These are phyloP conservation scores for Colletotrichum liaoningense DNA, from an alignment of 2,329 filamentous ascomycete genomes.

Conservation along the genomic window DNA sequence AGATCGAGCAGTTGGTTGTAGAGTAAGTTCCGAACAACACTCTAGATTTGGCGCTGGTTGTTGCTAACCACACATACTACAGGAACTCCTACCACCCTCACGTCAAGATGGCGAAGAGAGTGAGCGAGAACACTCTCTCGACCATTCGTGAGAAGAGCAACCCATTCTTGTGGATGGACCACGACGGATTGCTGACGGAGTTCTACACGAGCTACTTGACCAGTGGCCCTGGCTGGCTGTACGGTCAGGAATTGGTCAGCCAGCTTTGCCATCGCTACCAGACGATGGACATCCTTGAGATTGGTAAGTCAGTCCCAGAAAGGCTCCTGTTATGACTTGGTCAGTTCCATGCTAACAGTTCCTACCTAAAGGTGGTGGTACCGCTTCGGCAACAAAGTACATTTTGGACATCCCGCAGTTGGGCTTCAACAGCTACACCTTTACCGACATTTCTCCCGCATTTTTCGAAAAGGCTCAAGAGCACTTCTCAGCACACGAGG, in stretches of 20 bases:
- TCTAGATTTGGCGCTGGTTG: too few relatives aligned
- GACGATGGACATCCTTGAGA: slow-evolving; percentile 42
- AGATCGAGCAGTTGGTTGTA: not conserved
- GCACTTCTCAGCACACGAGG: not conserved
- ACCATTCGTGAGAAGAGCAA: slow-evolving; percentile 17
- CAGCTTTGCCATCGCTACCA: slow-evolving; percentile 3
- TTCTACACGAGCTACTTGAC: slow-evolving; percentile 20
- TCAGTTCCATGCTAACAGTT: too few relatives aligned
- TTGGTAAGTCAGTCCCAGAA: slow-evolving; percentile 30
- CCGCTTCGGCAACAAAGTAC: slow-evolving; percentile 11
- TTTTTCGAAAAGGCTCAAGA: slow-evolving; percentile 42
- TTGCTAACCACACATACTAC: not conserved
- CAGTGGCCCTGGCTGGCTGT: slow-evolving; percentile 7
- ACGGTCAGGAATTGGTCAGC: not conserved
- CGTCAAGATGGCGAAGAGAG: not conserved
- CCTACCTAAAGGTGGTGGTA: slow-evolving; percentile 4
- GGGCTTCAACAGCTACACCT: slow-evolving; percentile 38
- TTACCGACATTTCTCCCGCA: slow-evolving; percentile 40
- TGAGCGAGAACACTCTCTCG: slow-evolving; percentile 1
- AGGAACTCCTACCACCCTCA: slow-evolving; percentile 3
- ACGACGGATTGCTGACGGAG: slow-evolving; percentile 13
- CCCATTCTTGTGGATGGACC: slow-evolving; percentile 21
- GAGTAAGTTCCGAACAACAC: not conserved
- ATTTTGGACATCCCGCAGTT: slow-evolving; percentile 4
- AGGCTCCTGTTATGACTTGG: too few relatives aligned